These are phyloP conservation scores for Thalassiosira allenii DNA, from an alignment of 352 stramenopile genomes.

Conservation along the genomic window DNA sequence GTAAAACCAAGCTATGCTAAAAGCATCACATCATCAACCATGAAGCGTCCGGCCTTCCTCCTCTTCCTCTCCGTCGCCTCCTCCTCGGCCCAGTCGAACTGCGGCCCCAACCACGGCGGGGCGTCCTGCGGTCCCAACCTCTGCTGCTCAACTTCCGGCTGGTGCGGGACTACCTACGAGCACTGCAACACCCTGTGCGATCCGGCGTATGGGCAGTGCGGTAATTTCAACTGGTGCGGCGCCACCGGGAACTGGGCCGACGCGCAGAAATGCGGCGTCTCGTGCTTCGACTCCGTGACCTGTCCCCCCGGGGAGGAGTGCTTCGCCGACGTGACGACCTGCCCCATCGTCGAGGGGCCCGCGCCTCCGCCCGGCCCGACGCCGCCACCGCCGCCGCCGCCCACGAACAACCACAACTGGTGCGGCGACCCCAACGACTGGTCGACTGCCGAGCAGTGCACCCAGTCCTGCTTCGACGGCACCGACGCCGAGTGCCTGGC, in stretches of 20 bases:
- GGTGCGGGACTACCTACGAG: background rate
- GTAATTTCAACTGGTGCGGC: background rate
- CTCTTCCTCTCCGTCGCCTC: background rate
- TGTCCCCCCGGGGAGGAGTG: background rate
- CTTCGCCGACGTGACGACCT: background rate
- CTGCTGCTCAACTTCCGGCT: background rate
- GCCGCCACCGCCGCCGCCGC: too few relatives aligned
- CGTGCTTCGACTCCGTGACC: background rate
- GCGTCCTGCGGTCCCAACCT: background rate
- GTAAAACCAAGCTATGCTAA: too few relatives aligned
- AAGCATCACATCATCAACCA: too few relatives aligned
- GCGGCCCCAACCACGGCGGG: background rate
- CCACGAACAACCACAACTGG: background rate
- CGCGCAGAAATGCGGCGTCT: background rate
- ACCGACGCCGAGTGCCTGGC: constrained; percentile 1
- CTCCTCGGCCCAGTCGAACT: constrained; percentile 2
- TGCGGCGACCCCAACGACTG: too few relatives aligned
- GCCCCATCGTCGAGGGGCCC: too few relatives aligned
- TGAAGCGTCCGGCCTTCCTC: constrained; percentile 11
- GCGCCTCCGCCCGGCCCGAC: background rate
- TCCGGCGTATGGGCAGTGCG: background rate
- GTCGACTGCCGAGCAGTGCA: background rate
- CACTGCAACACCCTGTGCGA: background rate
- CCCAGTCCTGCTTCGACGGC: background rate
- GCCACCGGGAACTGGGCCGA: background rate